Evolutionary conservation across 176 grass and related monocot genomes (phyloP).

Genomic region (Triticum turgidum): DNA sequence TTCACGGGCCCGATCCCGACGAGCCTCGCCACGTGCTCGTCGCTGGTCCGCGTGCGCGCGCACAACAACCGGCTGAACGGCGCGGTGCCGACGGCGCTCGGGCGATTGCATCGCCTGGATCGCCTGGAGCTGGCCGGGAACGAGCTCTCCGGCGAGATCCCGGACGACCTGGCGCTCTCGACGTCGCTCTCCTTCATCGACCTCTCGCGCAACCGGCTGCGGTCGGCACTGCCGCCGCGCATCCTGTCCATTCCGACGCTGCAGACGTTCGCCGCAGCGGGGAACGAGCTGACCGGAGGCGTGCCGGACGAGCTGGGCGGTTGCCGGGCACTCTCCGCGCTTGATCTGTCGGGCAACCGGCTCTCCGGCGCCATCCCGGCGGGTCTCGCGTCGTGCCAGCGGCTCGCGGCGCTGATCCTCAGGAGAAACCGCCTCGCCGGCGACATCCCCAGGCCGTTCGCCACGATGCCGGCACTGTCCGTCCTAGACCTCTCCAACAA

Average conservation of each 20-base stretch:
- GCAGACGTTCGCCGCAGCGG: constrained; percentile 74
- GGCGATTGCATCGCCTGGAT: constrained; percentile 55
- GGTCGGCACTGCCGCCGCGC: constrained; percentile 56
- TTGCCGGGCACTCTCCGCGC: constrained; percentile 59
- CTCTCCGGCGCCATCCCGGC: constrained; percentile 62
- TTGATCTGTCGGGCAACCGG: constrained; percentile 81
- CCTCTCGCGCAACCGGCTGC: constrained; percentile 81
- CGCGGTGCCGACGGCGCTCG: constrained; percentile 56
- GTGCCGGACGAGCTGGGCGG: constrained; percentile 62
- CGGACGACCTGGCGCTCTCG: constrained; percentile 62
- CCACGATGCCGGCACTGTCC: constrained; percentile 77
- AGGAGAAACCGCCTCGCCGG: constrained; percentile 71
- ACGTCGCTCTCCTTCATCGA: constrained; percentile 92
- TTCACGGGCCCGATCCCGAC: constrained; percentile 71
- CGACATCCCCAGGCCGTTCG: constrained; percentile 51
- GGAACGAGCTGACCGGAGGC: constrained; percentile 74
- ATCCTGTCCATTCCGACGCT: constrained; percentile 70
- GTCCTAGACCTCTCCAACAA: constrained; percentile 91
- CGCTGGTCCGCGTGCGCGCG: constrained; percentile 69
- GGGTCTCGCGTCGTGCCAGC: constrained; percentile 70
- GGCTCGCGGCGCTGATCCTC: constrained; percentile 70
- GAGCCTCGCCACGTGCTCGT: constrained; percentile 55
- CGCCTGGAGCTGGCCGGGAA: constrained; percentile 79
- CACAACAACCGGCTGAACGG: constrained; percentile 90
- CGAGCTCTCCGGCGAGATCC: constrained; percentile 67